Evolutionary conservation across 257 asterid species (phyloP).

Genomic region (Agastache rugosa): DNA sequence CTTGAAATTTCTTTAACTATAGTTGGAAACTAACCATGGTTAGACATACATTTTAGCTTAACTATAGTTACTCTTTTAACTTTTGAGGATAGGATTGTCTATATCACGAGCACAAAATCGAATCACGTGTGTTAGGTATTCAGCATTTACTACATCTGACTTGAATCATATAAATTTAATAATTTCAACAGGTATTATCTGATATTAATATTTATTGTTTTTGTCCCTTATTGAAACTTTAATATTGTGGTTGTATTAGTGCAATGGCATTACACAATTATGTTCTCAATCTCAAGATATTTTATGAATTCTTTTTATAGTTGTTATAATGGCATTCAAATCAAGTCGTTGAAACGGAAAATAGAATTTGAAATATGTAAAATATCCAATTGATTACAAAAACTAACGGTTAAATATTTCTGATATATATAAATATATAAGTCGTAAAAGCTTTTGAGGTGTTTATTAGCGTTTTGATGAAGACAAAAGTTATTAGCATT

Average conservation of each 20-base stretch:
- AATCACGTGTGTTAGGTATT: neutral
- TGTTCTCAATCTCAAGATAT: neutral
- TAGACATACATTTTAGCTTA: neutral
- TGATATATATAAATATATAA: neutral
- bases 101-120: neutral
- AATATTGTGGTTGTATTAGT: neutral
- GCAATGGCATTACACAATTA: neutral
- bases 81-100: neutral
- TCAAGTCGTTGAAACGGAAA: neutral
- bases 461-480: neutral
- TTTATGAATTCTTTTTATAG: neutral
- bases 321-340: neutral
- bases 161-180: neutral
- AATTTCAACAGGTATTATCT: neutral
- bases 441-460: neutral
- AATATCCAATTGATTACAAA: neutral
- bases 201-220: neutral
- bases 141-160: neutral
- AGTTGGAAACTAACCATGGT: conserved; percentile 45
- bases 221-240: neutral
- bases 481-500: neutral
- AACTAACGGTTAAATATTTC: neutral
- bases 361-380: neutral
- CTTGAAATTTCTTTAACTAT: conserved; percentile 31
- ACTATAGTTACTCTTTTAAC: conserved; percentile 1